Percentiles rank a stretch among this genome's conserved stretches.
phyloP scores from a whole-genome alignment of 345 rosid species.

The Streptanthus diversifolius region DNA sequence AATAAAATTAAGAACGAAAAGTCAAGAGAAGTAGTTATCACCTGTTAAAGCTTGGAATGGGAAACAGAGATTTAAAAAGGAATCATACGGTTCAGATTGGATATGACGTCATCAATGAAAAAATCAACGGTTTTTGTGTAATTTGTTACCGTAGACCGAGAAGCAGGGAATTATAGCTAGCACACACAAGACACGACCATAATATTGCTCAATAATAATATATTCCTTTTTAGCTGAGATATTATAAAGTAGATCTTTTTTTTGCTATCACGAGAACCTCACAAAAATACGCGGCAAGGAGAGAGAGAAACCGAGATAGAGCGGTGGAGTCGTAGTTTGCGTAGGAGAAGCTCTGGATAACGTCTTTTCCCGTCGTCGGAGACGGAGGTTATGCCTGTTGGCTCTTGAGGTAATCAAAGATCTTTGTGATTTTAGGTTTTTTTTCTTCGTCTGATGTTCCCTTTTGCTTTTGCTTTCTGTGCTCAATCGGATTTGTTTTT shows the following conservation, averaged over 20 bases:
- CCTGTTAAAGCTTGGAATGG: background rate
- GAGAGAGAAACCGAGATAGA: slow-evolving; percentile 14
- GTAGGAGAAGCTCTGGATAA: slow-evolving; percentile 61
- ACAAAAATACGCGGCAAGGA: slow-evolving; percentile 18
- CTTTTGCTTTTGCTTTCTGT: slow-evolving; percentile 8
- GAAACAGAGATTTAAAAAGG: background rate
- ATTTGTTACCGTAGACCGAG: background rate
- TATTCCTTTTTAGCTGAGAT: slow-evolving; percentile 8
- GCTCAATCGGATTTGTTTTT: slow-evolving; percentile 25
- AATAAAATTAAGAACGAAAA: background rate
- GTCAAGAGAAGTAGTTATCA: background rate
- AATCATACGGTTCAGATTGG: background rate
- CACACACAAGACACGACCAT: slow-evolving; percentile 6
- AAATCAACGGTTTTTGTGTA: background rate
- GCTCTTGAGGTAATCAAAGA: slow-evolving; percentile 49
- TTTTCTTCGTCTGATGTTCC: background rate
- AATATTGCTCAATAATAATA: background rate
- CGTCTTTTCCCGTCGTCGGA: slow-evolving; percentile 61
- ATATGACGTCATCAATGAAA: background rate
- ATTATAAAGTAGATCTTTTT: slow-evolving; percentile 17
- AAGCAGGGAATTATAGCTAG: background rate
- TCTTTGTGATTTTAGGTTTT: background rate
- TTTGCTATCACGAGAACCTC: slow-evolving; percentile 28
- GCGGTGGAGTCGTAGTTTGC: slow-evolving; percentile 24
- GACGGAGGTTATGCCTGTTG: slow-evolving; percentile 79